Base-by-base conservation (phyloP, 1,139 yeast genomes). In the Pichia sp. region DNA sequence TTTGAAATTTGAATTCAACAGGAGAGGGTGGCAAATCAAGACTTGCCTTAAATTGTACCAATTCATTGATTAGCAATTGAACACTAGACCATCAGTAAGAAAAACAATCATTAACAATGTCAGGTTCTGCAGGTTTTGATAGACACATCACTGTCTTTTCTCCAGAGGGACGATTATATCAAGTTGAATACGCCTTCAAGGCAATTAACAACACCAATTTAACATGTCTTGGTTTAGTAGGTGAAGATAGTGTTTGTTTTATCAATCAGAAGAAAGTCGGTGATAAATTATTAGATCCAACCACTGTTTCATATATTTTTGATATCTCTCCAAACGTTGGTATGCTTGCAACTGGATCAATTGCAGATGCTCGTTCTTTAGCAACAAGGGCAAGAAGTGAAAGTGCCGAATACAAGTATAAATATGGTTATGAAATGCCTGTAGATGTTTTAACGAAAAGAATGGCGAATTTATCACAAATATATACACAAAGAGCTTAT, bases 141-240 rank as follows among this genome's bases (percentile, higher is more conserved):
- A 87, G 99, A 76, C 99, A 93, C 71, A 93, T 93, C 69, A 93
- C 99, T 42, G 91, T 93, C 66, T 93, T 93, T 75, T 91, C 98
- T 47, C 99, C 99, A 29, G 99, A 93, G 70, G 99, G 99, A 49
- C 84, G 99, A 72, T 77, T 93, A 60, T 93, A 87, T 73, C 99
- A 93, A 73, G 99, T 91, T 41, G 96, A 93, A 70, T 93, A 93
- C 68, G 99, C 99, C 5, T 93, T 93, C 75, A 93, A 93, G 70
- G 98, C 99, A 10, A 90, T 95, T 69, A 93, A 91, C 66, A 83
- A 95, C 42, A 83, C 97, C 54, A 93, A 89, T 68, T 81, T 93
- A 67, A 93, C 96, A 46, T 86, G 96, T 30, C 69, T 93, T 53
- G 98, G 93, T 18, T 78, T 93, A 57, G 79, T 87, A 49, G 98